These are phyloP conservation scores for Thelephora ganbajun DNA, from an alignment of 768 basidiomycete species.

Conservation along the genomic window DNA sequence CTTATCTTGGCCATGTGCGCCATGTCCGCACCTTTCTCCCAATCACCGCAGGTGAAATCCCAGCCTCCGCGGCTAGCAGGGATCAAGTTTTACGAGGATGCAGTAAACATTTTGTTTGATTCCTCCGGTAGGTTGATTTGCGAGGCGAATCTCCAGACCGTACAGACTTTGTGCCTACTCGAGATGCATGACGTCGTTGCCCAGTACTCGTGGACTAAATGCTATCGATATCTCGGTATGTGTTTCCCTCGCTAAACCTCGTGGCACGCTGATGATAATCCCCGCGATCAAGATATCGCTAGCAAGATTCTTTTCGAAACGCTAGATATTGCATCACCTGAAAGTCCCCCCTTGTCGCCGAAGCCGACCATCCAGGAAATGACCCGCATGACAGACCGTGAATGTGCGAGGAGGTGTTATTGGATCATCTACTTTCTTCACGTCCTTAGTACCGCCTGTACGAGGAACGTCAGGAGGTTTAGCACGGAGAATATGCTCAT, in stretches of 20 bases:
- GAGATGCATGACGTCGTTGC: slow-evolving; percentile 39
- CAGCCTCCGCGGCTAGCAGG: slow-evolving; percentile 25
- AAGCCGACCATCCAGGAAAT: slow-evolving; percentile 47
- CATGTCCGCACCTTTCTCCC: slow-evolving; percentile 63
- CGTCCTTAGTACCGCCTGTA: slow-evolving; percentile 26
- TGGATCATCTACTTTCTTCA: slow-evolving; percentile 64
- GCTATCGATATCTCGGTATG: slow-evolving; percentile 33
- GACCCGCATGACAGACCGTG: slow-evolving; percentile 46
- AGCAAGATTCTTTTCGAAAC: slow-evolving; percentile 53
- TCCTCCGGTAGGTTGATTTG: slow-evolving; percentile 45
- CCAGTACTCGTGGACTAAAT: slow-evolving; percentile 17
- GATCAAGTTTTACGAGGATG: slow-evolving; percentile 36
- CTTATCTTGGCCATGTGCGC: slow-evolving; percentile 67
- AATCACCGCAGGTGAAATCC: slow-evolving; percentile 46
- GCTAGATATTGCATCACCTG: slow-evolving; percentile 50
- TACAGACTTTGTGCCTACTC: slow-evolving; percentile 62
- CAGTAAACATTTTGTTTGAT: slow-evolving; percentile 60
- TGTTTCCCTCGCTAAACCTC: background rate
- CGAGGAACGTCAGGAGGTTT: slow-evolving; percentile 21
- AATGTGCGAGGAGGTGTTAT: slow-evolving; percentile 70
- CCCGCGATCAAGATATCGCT: slow-evolving; percentile 35
- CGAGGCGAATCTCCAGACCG: slow-evolving; percentile 54
- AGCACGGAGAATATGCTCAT: slow-evolving; percentile 10
- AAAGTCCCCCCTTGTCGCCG: slow-evolving; percentile 36
- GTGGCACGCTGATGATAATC: slow-evolving; percentile 2